These are phyloP conservation scores for Immersiella caudata DNA, from an alignment of 495 filamentous ascomycete species.

Conservation along the genomic window DNA sequence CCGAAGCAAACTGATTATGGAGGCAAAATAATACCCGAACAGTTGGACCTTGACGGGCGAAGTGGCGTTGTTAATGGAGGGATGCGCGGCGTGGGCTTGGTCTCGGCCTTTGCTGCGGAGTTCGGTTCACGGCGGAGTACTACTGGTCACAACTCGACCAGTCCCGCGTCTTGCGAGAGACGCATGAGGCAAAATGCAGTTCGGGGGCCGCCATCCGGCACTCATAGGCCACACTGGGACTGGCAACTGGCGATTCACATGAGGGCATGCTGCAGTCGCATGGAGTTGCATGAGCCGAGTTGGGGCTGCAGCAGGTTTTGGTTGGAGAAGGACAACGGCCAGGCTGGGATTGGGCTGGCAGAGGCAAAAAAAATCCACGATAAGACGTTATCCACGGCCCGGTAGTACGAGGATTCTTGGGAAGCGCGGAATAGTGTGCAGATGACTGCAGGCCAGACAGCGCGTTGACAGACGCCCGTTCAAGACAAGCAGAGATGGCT, in stretches of 20 bases:
- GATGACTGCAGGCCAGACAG: conserved; percentile 6
- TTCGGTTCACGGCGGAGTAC: not conserved
- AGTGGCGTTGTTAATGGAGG: conserved; percentile 1
- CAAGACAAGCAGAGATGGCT: not conserved
- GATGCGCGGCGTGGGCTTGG: not conserved
- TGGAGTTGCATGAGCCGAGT: conserved; percentile 8
- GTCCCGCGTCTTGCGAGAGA: not conserved
- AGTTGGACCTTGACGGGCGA: not conserved
- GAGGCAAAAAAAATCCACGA: not conserved
- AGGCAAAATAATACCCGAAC: not conserved
- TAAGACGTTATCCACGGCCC: conserved; percentile 11
- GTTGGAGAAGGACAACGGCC: conserved; percentile 13
- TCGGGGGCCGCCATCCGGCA: conserved; percentile 1
- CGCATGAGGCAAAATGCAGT: conserved; percentile 14
- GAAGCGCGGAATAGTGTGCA: not conserved
- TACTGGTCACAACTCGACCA: conserved; percentile 2
- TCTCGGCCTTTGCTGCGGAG: not conserved
- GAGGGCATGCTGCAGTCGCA: conserved; percentile 4
- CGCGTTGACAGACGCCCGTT: conserved; percentile 2
- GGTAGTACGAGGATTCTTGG: conserved; percentile 1
- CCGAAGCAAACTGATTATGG: conserved; percentile 21
- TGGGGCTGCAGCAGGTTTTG: conserved; percentile 14
- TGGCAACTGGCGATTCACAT: conserved; percentile 12
- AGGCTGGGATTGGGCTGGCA: conserved; percentile 17
- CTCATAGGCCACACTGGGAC: conserved; percentile 6